phyloP scores from a whole-genome alignment of 805 yeast genomes.

The Tetrapisispora phaffii region DNA sequence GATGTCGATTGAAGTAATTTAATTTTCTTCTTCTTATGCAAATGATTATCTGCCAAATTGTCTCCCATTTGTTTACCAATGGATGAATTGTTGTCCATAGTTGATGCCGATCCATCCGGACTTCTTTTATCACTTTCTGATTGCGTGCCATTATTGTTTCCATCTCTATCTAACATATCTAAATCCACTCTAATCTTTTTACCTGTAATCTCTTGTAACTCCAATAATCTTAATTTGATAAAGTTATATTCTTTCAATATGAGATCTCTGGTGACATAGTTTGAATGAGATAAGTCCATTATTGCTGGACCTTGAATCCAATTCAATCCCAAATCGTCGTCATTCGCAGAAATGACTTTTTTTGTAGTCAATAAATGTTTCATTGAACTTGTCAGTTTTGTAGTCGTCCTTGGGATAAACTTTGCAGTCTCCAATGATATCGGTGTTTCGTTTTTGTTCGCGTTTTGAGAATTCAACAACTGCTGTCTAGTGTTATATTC shows the following conservation, averaged over 20 bases:
- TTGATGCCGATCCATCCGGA: not conserved
- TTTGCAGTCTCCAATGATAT: conserved; percentile 13
- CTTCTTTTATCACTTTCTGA: not conserved
- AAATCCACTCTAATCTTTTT: conserved; percentile 14
- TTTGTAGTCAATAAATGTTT: conserved; percentile 16
- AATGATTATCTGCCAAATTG: not conserved
- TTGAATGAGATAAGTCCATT: conserved; percentile 18
- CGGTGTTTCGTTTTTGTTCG: conserved; percentile 13
- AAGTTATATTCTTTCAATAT: conserved; percentile 22
- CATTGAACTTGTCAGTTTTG: conserved; percentile 1
- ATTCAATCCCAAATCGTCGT: conserved; percentile 11
- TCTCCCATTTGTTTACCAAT: not conserved
- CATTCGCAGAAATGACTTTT: conserved; percentile 16
- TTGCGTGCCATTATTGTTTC: not conserved
- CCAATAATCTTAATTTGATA: conserved; percentile 20
- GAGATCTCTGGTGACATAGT: conserved; percentile 20
- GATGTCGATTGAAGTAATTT: not conserved
- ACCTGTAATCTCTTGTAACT: conserved; percentile 26
- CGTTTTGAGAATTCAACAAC: conserved; percentile 15
- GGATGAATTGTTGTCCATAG: conserved; percentile 2
- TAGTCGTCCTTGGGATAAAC: conserved; percentile 17
- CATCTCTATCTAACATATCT: conserved; percentile 4
- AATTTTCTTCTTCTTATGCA: conserved; percentile 2
- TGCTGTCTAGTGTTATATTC: conserved; percentile 25
- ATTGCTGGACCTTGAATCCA: conserved; percentile 28